Evolutionary conservation across 495 filamentous ascomycete genomes (phyloP), one percentile per base, ranked within the genome.

Genomic region (Penicillium crystallinum): DNA sequence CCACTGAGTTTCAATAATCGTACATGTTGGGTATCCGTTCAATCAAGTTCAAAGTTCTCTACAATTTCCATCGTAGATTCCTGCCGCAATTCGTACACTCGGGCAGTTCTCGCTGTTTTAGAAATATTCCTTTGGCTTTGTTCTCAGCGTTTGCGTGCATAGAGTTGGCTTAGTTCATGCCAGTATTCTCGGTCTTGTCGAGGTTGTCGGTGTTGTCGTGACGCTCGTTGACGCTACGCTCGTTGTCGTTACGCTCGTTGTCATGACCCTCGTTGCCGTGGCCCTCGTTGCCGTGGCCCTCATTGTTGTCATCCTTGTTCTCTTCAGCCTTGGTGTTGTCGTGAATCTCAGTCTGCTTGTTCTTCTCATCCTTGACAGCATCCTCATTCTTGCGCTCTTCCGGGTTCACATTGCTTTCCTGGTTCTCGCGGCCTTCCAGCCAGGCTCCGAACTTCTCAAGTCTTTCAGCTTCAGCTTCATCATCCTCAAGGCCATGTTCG

Each of bases 391-490:
- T n/a, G n/a, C n/a, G n/a, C n/a, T n/a, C n/a, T n/a, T n/a, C n/a
- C n/a, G n/a, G n/a, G n/a, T n/a, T n/a, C n/a, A n/a, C n/a, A n/a
- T n/a, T n/a, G n/a, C n/a, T n/a, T n/a, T n/a, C n/a, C n/a, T n/a
- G n/a, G n/a, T 69, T 62, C 17, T 61, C 51, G 4, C 61, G 64
- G 33, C 66, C 67, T 56, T 83, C 80, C 34, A 83, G 53, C 79
- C 78, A 82, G 9, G 65, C 65, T 11, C 80, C 80, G 62, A 81
- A 83, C 38, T 76, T 68, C 45, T 82, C 76, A 30, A 83, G 61
- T 17, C 80, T 70, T 49, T 65, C 50, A 49, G 72, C 70, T 11
- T 75, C 77, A n/a, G 75, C 73, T 14, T 70, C 64, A 0, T 74
- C 71, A 44, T 74, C 74, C 3, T 74, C 77, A 53, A 72, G 52